Base-by-base conservation (phyloP, 2,329 filamentous ascomycete genomes). In the Nemania diffusa region DNA sequence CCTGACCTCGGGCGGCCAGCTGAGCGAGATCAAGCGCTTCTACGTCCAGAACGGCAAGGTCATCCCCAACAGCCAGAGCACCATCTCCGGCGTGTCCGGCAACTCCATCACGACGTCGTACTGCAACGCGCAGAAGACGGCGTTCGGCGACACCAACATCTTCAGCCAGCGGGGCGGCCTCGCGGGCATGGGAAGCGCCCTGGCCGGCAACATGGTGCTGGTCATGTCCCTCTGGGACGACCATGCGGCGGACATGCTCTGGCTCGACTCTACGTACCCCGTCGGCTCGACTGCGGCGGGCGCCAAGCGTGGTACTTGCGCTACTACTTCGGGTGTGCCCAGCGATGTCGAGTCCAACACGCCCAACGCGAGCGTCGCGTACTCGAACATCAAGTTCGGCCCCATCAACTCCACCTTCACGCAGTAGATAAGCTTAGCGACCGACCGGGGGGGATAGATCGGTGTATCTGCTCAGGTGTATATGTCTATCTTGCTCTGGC, bases 181-280 rank as follows among this genome's bases (percentile, higher is more conserved):
- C 63, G 76, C 80, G 11, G 77, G 76, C 27, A 88, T 90, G 84
- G 82, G 82, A 69, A 72, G 81, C 1, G 87, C 85, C 26, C 76
- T 90, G 62, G 77, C 78, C 6, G 74, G 81, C 63, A 87, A 87
- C 57, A 88, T 90, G 85, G 88, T 89, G 42, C 82, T 90, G 27
- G 87, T 89, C 72, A 83, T 90, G 82, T 83, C 80, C 24, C 77
- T 87, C 66, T 87, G 85, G 85, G 87, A 89, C 73, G 88, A 90
- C 79, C 73, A 75, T 67, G 58, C 68, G 26, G 46, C 70, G 71
- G 70, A 74, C 72, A 76, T 76, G 74, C 73, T 76, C 71, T 91
- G 89, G 90, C 85, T 92, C 72, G 89, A 91, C 81, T 74, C 72
- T 7, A 84, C 82, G 69, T 88, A 84, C 80, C 87, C 87, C 48